Base-by-base conservation (phyloP, 2,329 filamentous ascomycete genomes). In the Diaporthe australafricana region DNA sequence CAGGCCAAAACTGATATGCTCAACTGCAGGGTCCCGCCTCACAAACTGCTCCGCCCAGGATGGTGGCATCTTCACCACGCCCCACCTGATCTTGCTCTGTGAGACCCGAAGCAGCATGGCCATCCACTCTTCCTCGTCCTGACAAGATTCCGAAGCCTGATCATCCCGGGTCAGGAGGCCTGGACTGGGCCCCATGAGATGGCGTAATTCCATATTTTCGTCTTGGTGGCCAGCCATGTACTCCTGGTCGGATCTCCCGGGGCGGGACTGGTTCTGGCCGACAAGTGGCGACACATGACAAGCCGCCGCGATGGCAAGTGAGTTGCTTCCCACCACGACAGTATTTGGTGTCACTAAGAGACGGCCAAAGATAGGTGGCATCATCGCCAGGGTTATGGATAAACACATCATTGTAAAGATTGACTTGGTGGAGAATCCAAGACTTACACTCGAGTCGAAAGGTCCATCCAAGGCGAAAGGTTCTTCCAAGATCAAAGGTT, bases 241-340 rank as follows among this genome's bases (percentile, higher is more conserved):
- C 20, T 60, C 22, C 3, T 11, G 5, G 8, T 9, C 2, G 3
- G 35, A 12, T 14, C 16, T 40, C 4, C 14, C 14, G 8, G 14
- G 7, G 3, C 12, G 20, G 6, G 22, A 3, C 56, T 60, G 38
- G 6, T 14, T 45, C n/a, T 45, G 22, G 25, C 38, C 22, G 3
- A 42, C 22, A 14, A 60, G 45, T 38, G 38, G 56, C 12, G 55
- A 47, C 7, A 70, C 45, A n/a, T 63, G 67, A 27, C 67, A 70
- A n/a, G 67, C 40, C 2, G 67, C 67, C 1, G 67, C 55, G 17
- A 63, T 70, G 12, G 45, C 38, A 9, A 63, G 30, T 1, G 53
- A 70, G 30, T 70, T 70, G 20, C 52, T 60, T 8, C 52, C 38
- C 16, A 45, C 67, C 14, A 70, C 38, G 42, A 70, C 14, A 5